phyloP scores from a whole-genome alignment of 805 yeast genomes.

The Wickerhamomyces chambardii region DNA sequence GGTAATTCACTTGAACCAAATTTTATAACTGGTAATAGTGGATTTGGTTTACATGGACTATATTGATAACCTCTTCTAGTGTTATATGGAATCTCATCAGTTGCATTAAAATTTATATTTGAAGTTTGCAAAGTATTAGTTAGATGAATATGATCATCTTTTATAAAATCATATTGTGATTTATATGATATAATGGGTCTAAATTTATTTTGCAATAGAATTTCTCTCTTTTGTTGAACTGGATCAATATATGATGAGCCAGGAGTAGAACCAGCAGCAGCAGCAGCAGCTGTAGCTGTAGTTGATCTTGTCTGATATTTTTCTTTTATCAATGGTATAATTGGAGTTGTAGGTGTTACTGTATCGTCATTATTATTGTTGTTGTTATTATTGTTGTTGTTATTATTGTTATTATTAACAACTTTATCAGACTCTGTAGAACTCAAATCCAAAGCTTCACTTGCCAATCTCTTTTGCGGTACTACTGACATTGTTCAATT shows the following conservation, averaged over 20 bases:
- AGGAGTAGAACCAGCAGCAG: no score
- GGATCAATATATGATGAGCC: no score
- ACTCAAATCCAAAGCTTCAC: no score
- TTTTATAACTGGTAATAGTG: slow-evolving; percentile 41
- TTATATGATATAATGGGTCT: slow-evolving; percentile 15
- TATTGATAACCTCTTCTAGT: slow-evolving; percentile 70
- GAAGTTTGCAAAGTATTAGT: no score
- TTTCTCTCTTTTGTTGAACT: no score
- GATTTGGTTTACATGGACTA: slow-evolving; percentile 67
- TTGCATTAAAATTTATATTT: slow-evolving; percentile 24
- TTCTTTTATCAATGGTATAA: no score
- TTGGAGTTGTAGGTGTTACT: no score
- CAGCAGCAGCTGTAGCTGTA: no score
- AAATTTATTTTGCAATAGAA: slow-evolving; percentile 12
- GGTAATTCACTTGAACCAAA: slow-evolving; percentile 70
- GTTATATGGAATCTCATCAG: slow-evolving; percentile 78
- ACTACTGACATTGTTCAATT: not conserved
- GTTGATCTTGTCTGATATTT: no score
- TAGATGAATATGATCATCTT: no score
- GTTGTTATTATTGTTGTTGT: not conserved
- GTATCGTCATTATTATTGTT: no score
- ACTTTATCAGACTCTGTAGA: not conserved
- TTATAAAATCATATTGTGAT: not conserved
- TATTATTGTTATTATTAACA: no score
- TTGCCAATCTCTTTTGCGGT: not conserved